Conservation (phyloP, 345 rosid genomes). For the Lepidium africanum region DNA sequence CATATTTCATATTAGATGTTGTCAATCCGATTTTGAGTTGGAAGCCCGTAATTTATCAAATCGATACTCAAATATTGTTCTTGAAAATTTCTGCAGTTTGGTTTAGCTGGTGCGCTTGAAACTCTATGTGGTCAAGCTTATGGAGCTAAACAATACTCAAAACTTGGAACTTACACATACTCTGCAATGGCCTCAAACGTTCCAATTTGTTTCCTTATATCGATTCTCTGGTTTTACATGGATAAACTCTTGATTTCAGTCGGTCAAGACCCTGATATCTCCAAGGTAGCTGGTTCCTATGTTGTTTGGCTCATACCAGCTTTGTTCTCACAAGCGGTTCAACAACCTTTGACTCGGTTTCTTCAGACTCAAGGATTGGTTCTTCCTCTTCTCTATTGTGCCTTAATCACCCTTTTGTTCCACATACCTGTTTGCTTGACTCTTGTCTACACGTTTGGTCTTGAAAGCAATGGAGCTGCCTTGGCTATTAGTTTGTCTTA, state of each 20-base stretch:
- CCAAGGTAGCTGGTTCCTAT: conserved; percentile 12
- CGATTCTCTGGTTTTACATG: conserved; percentile 15
- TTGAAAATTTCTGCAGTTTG: not conserved
- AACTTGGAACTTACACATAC: conserved; percentile 17
- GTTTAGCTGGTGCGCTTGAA: conserved; percentile 25
- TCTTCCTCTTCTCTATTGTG: conserved; percentile 11
- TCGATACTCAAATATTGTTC: not conserved
- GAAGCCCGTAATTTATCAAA: not conserved
- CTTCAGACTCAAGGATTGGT: conserved; percentile 19
- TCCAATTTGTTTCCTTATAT: conserved; percentile 10
- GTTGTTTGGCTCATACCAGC: conserved; percentile 13
- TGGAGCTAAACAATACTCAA: conserved; percentile 19
- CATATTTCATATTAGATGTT: no score
- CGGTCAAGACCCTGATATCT: conserved; percentile 25
- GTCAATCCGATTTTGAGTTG: no score
- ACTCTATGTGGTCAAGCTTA: conserved; percentile 29
- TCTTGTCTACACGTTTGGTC: conserved; percentile 9
- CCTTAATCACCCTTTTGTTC: conserved; percentile 9
- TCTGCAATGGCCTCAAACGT: conserved; percentile 13
- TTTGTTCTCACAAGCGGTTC: conserved; percentile 14
- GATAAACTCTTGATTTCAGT: conserved; percentile 4
- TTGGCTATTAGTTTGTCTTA: conserved; percentile 37
- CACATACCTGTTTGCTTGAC: conserved; percentile 13
- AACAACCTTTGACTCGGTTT: conserved; percentile 23
- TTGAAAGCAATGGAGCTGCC: conserved; percentile 38